Evolutionary conservation across 805 yeast species (phyloP), one percentile per base, ranked within the genome.

Genomic region (Lachancea nothofagi): DNA sequence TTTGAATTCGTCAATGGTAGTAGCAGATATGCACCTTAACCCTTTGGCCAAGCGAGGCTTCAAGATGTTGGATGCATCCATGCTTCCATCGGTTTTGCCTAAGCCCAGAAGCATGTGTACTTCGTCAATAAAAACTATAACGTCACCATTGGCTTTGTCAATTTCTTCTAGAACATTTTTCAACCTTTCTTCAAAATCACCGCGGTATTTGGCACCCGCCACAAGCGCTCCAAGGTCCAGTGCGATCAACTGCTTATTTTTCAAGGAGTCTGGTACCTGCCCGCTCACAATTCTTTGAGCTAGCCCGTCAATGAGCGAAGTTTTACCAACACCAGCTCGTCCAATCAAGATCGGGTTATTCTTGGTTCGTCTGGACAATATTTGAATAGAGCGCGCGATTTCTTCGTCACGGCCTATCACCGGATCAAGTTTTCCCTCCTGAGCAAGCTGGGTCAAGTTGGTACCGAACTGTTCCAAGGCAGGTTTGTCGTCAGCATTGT

Each of bases 331-430:
- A 65, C 98, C 98, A 1, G 98, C 98, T 50, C 84, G 78, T 46
- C 98, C 98, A 29, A 93, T 88, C 40, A 90, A 63, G 1, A 93
- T 95, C 0, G 98, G 98, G 55, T 90, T 90, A 61, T 93, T 93
- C 63, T 90, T 90, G 1, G 97, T 88, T 59, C 97, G 72, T 51
- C 98, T 70, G 1, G 96, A 86, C 32, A 90, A 66, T 34, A 90
- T 89, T 59, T 90, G 97, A 41, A 90, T 82, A 0, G 97, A 90
- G 43, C 98, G 71, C 43, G 90, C 74, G 41, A 90, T 93, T 57
- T 93, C 97, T 46, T 89, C 96, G 54, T 93, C 97, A 47, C 97
- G 72, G 3, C 98, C 98, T 54, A 90, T 93, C 17, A 93, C 97
- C 0, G 98, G 98, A 55, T 90, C 98, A 27, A 90, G 69, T 53